Percentiles rank a stretch among this genome's conserved stretches.
Evolutionary conservation across 495 filamentous ascomycete genomes (phyloP).

Genomic region (Sordaria brevicollis): DNA sequence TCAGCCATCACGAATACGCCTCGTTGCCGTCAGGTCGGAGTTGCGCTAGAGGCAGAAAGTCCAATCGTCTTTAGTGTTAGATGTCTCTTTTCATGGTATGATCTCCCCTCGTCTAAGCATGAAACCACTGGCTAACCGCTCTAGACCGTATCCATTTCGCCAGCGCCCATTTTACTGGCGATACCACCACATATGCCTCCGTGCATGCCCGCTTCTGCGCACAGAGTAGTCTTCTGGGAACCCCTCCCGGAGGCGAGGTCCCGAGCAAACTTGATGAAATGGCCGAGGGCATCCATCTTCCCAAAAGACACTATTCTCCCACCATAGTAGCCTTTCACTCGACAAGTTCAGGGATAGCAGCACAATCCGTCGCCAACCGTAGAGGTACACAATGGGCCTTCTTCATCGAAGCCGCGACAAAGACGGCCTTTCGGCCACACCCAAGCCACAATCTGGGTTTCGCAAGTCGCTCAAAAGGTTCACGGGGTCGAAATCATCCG

Average conservation of each 20-base stretch:
- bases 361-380: neutral
- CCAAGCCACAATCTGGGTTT: neutral
- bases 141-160: neutral
- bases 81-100: neutral
- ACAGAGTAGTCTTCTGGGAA: neutral
- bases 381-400: neutral
- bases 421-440: neutral
- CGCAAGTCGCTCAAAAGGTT: neutral
- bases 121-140: neutral
- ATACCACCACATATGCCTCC: neutral
- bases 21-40: neutral
- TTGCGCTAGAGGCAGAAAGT: neutral
- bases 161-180: neutral
- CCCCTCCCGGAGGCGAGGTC: neutral
- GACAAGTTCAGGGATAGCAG: neutral
- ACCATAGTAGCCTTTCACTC: neutral
- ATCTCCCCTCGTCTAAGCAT: neutral
- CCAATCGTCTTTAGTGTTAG: neutral
- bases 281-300: too few relatives aligned
- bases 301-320: neutral
- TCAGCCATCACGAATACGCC: neutral
- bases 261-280: neutral
- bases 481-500: neutral
- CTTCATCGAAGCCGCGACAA: neutral
- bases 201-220: neutral